Base-by-base conservation (phyloP, 2,329 filamentous ascomycete species). In the Ceratocystis colombiana region DNA sequence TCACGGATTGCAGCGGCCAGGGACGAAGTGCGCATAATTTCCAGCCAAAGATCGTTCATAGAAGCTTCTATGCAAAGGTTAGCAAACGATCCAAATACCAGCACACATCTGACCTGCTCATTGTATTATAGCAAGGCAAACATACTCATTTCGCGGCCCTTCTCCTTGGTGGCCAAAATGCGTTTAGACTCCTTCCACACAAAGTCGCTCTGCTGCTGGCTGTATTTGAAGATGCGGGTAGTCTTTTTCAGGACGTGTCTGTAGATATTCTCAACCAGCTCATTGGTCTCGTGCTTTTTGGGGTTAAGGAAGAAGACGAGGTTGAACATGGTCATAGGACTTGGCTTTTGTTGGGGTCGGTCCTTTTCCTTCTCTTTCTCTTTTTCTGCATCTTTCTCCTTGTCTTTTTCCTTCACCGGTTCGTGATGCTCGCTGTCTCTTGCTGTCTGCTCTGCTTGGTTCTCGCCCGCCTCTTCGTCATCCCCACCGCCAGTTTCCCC, bases 321-420 rank as follows among this genome's bases (percentile, higher is more conserved):
- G 74, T 96, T 96, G 77, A 99, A 99, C 93, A 97, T 97, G 69
- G 87, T 91, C 89, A 97, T 92, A 61, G 84, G 84, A 70, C 82
- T 84, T 70, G 79, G 79, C 73, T 89, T 86, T 72, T 84, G 80
- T 68, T 87, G 80, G 50, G 79, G 75, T 67, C 83, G 75, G 66
- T 45, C 72, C 75, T 61, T 37, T 15, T 62, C 59, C 22, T 33
- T 72, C 3, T 70, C 71, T n/a, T 73, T 74, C 6, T 74, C 70
- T 48, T 71, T 71, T 48, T 75, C 75, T 30, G 50, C 44, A 15
- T 67, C 55, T 20, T 64, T 55, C 46, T 62, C 37, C 20, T 53
- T 53, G 28, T 67, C 55, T 20, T 64, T 55, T 48, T 64, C 37
- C 20, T n/a, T 50, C 10, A 0, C 22, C 17, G 46, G 46, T 12